Conservation (phyloP, 2,329 filamentous ascomycete genomes). For the Calonectria henricotiae region DNA sequence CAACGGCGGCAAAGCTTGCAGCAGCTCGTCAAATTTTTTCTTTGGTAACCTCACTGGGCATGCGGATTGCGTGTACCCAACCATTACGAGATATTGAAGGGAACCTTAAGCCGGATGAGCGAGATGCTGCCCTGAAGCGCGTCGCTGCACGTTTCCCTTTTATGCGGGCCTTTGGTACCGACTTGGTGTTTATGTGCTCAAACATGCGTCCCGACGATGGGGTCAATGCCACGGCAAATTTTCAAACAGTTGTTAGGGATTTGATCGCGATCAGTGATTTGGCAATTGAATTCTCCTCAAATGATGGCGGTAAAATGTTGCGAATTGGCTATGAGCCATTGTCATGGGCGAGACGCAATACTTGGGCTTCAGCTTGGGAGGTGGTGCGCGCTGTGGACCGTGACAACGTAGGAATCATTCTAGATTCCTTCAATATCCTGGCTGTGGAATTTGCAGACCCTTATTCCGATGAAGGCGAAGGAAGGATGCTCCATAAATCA, state of each 20-base stretch:
- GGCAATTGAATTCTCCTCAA: constrained; percentile 23
- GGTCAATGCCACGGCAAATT: constrained; percentile 30
- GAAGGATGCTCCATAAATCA: constrained; percentile 30
- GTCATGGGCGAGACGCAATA: constrained; percentile 40
- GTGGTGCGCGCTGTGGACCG: constrained; percentile 41
- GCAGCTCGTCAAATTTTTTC: constrained; percentile 31
- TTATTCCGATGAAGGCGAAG: constrained; percentile 34
- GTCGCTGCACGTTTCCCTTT: constrained; percentile 40
- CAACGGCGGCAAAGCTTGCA: constrained; percentile 34
- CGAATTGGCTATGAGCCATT: constrained; percentile 43
- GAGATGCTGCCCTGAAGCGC: constrained; percentile 34
- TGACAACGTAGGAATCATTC: constrained; percentile 38
- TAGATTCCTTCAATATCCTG: constrained; percentile 40
- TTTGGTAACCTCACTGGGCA: constrained; percentile 32
- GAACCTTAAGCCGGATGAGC: constrained; percentile 26
- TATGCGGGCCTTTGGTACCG: constrained; percentile 40
- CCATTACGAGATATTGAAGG: constrained; percentile 40
- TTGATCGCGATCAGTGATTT: constrained; percentile 33
- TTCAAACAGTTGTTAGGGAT: constrained; percentile 40
- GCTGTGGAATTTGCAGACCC: constrained; percentile 42
- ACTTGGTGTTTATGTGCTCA: constrained; percentile 42
- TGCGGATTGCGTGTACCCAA: constrained; percentile 41
- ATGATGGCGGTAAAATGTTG: constrained; percentile 36
- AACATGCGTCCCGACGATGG: constrained; percentile 41
- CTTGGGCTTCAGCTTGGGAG: constrained; percentile 42